Evolutionary conservation across 768 basidiomycete species (phyloP).

Genomic region (Boletus barrowsii): DNA sequence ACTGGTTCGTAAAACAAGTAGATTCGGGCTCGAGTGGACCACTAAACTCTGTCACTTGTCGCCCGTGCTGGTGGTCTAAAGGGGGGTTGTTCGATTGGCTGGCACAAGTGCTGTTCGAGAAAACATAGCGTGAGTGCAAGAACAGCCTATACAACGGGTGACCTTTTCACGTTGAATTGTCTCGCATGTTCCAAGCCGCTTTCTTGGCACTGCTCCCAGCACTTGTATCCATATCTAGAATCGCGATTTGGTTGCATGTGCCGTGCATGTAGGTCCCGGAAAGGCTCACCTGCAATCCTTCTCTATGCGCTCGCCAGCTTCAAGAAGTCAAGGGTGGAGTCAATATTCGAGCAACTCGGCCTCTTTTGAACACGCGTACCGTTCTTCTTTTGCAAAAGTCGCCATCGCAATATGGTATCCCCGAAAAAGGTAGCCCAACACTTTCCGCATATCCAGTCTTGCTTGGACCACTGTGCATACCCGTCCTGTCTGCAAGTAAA

Average conservation of each 20-base stretch:
- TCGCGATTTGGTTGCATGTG: neutral
- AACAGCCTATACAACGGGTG: neutral
- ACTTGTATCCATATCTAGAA: conserved; percentile 3
- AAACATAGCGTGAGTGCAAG: neutral
- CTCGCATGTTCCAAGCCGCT: neutral
- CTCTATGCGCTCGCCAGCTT: neutral
- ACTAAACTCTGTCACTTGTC: too few species aligned
- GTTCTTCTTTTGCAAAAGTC: neutral
- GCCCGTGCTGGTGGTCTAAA: too few species aligned
- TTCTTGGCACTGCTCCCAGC: neutral
- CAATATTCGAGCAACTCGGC: too few species aligned
- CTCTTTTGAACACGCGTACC: neutral
- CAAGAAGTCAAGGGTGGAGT: neutral
- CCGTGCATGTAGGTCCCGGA: neutral
- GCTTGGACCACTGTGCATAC: conserved; percentile 1
- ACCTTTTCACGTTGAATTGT: neutral
- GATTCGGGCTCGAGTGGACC: too few species aligned
- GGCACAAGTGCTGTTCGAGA: neutral
- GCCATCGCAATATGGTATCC: conserved; percentile 5
- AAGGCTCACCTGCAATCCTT: conserved; percentile 3
- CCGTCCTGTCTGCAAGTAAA: neutral
- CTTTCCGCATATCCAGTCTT: neutral
- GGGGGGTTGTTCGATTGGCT: neutral
- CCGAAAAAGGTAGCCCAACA: neutral
- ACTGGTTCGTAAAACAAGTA: too few species aligned